Base-by-base conservation (phyloP, 1,284 basidiomycete genomes). In the Taiwanofungus camphoratus region DNA sequence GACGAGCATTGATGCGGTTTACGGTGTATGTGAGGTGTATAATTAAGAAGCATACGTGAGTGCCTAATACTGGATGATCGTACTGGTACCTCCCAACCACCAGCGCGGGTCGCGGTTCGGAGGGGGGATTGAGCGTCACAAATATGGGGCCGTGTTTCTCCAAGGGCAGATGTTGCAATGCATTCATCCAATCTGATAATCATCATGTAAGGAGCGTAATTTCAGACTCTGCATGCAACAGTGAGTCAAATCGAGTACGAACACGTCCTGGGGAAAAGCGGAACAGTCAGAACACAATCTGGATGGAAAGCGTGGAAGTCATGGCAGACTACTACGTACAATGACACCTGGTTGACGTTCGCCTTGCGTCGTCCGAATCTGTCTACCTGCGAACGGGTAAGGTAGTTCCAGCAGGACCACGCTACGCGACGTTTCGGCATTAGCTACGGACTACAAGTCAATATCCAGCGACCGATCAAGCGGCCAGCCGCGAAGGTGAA, bases 341-440 rank as follows among this genome's bases (percentile, higher is more conserved):
- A 57, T 4, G 82, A 73, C 6, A 88, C 77, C 32, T 73, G 68
- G 52, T 84, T 73, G 11, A 74, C 68, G 53, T 83, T 77, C 9
- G 71, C 69, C 37, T 69, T 70, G 37, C 61, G 53, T 4, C 55
- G 58, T 3, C 70, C 70, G 9, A 61, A 52, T 3, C 53, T 36
- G 52, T 68, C 61, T 15, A 62, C 42, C 12, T 61, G 59, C 0
- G 77, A 78, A 23, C 64, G 68, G 0, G 82, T 82, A 12, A 88
- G 61, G 58, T 82, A 87, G 56, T 87, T 87, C 83, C 85, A 88
- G 51, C 79, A 79, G 1, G 82, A 79, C 79, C 84, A 87, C 0
- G 82, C 82, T 9, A 65, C 45, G 15, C 71, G 65, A 34, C 69
- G 66, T 45, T 67, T 66, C 0, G 84, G 86, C 82, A 87, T 87